A percentile compares a stretch with the other conserved stretches of the same genome.
phyloP scores from a whole-genome alignment of 371 early-diverging fungal species.

The Syncephalis fuscata region DNA sequence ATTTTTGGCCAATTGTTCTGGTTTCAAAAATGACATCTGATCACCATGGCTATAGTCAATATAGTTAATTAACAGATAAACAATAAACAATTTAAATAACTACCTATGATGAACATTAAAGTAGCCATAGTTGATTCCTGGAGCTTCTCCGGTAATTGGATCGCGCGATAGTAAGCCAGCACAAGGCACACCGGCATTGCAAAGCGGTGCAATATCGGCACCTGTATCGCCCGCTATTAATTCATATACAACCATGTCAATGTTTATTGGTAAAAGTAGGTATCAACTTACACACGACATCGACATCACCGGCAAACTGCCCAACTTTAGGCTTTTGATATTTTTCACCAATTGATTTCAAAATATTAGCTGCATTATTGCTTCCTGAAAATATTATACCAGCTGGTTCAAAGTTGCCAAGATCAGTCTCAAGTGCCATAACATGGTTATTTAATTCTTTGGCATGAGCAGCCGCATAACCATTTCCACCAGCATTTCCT shows the following conservation, averaged over 20 bases:
- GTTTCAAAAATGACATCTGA: conserved; percentile 5
- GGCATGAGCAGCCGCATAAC: conserved; percentile 22
- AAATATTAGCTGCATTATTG: not conserved
- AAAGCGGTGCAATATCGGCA: not conserved
- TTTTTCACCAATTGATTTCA: not conserved
- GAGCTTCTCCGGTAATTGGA: not conserved
- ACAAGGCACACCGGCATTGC: not conserved
- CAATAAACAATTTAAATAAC: too few species aligned
- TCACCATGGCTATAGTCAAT: conserved; percentile 1
- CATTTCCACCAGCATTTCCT: conserved; percentile 25
- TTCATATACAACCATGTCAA: too few species aligned
- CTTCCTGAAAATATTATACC: conserved; percentile 16
- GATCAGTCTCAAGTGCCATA: conserved; percentile 35
- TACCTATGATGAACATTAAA: too few species aligned
- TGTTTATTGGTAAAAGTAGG: too few species aligned
- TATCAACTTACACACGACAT: too few species aligned
- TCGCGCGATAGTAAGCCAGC: not conserved
- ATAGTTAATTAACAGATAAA: too few species aligned
- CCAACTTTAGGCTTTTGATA: not conserved
- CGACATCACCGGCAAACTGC: not conserved
- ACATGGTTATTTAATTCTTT: conserved; percentile 13
- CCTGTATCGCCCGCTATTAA: not conserved
- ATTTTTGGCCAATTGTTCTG: not conserved
- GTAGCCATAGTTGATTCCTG: too few species aligned
- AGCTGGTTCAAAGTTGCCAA: conserved; percentile 30